A percentile compares a stretch with the other conserved stretches of the same genome.
phyloP scores from a whole-genome alignment of 2,329 filamentous ascomycete genomes.

The Colletotrichum truncatum region DNA sequence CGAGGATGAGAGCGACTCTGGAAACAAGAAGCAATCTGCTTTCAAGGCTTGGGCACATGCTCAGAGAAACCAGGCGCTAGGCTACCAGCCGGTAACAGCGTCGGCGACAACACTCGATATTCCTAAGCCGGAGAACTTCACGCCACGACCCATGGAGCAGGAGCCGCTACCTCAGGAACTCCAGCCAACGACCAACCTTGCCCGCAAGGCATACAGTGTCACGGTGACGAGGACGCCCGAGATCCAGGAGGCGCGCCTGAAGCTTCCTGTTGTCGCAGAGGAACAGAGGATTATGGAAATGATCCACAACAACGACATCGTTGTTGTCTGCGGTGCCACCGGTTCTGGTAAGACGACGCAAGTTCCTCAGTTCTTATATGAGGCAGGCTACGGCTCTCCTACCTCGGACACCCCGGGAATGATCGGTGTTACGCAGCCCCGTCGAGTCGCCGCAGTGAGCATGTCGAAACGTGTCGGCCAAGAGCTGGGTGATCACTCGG shows the following conservation, averaged over 20 bases:
- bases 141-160: constrained; percentile 72
- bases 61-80: constrained; percentile 85
- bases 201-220: constrained; percentile 81
- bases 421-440: constrained; percentile 94
- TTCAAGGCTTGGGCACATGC: constrained; percentile 95
- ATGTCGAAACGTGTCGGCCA: constrained; percentile 93
- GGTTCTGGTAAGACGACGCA: constrained; percentile 98
- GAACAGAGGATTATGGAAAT: constrained; percentile 99
- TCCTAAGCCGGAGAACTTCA: constrained; percentile 69
- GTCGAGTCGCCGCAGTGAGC: constrained; percentile 93
- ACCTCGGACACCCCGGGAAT: constrained; percentile 85
- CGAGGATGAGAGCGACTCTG: constrained; percentile 40
- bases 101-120: constrained; percentile 56
- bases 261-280: constrained; percentile 90
- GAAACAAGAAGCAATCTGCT: constrained; percentile 61
- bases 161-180: constrained; percentile 77
- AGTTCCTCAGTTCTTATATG: constrained; percentile 94
- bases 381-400: constrained; percentile 87
- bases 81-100: constrained; percentile 61
- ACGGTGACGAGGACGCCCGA: constrained; percentile 73
- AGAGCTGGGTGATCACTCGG: constrained; percentile 82
- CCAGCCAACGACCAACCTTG: constrained; percentile 65
- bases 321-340: constrained; percentile 93
- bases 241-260: constrained; percentile 80
- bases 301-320: constrained; percentile 88